phyloP scores from a whole-genome alignment of 371 early-diverging fungal species.

The Mortierella sp. region DNA sequence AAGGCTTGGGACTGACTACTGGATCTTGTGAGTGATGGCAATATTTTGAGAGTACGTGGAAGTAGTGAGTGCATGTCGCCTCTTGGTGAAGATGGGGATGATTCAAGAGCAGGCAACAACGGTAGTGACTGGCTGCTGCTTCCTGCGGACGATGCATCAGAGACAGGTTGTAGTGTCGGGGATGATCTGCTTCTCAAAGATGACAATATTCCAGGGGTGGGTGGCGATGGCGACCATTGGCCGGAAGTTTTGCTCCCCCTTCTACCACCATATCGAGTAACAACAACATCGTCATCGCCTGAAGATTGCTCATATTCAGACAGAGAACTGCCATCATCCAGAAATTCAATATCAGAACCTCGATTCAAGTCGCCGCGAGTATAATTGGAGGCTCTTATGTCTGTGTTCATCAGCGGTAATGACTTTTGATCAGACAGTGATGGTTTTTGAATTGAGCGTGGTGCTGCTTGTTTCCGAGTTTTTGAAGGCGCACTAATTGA shows the following conservation, averaged over 20 bases:
- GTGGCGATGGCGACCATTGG: background rate
- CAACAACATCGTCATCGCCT: background rate
- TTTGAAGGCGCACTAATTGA: too few relatives aligned
- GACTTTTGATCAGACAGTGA: background rate
- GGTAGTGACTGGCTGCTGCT: too few relatives aligned
- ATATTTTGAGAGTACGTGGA: too few relatives aligned
- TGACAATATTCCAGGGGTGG: too few relatives aligned
- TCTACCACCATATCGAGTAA: background rate
- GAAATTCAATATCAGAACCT: background rate
- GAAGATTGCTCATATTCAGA: background rate
- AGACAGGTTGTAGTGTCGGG: too few relatives aligned
- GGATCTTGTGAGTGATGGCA: too few relatives aligned
- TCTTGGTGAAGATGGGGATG: too few relatives aligned
- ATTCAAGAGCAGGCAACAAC: too few relatives aligned
- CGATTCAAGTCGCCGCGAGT: background rate
- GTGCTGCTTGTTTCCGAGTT: background rate
- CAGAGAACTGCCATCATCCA: constrained; percentile 2
- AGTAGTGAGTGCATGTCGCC: too few relatives aligned
- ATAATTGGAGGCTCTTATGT: background rate
- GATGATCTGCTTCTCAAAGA: too few relatives aligned
- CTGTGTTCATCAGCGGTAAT: background rate
- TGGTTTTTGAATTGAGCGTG: background rate
- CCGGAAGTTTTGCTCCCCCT: background rate
- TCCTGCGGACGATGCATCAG: too few relatives aligned
- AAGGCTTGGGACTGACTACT: background rate